Evolutionary conservation across 495 filamentous ascomycete species (phyloP).

Genomic region (Aspergillus sclerotiicarbonarius): DNA sequence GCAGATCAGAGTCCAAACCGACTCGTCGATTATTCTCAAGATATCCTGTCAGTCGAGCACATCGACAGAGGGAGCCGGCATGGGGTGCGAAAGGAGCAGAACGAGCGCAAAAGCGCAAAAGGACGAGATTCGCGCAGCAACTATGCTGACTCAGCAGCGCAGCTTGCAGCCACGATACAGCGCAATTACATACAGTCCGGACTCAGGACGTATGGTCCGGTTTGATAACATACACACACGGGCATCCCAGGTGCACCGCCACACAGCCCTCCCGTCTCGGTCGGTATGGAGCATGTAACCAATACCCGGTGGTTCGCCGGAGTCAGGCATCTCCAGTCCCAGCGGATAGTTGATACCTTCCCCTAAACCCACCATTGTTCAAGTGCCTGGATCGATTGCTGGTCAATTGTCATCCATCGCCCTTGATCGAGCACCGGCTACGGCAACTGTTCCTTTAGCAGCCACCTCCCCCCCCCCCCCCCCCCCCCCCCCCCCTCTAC

Average conservation of each 20-base stretch:
- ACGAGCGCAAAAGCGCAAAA: conserved; percentile 11
- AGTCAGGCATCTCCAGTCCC: no score
- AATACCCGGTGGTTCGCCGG: no score
- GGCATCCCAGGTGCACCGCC: no score
- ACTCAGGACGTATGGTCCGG: neutral
- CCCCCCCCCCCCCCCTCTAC: neutral
- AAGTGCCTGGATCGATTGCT: neutral
- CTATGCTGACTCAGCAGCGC: conserved; percentile 20
- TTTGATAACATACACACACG: neutral
- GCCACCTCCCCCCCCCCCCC: neutral
- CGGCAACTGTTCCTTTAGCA: neutral
- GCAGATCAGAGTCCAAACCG: conserved; percentile 6
- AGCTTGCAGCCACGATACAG: neutral
- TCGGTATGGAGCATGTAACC: no score
- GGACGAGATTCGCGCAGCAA: conserved; percentile 8
- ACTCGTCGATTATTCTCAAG: neutral
- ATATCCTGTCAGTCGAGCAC: conserved; percentile 1
- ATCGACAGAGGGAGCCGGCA: neutral
- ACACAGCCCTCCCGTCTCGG: no score
- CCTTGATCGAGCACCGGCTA: neutral
- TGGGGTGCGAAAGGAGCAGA: conserved; percentile 10
- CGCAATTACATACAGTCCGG: neutral
- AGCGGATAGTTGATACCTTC: no score
- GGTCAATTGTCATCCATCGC: neutral
- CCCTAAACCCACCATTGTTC: neutral